Conservation (phyloP, 805 yeast genomes). For the Candida pseudoglaebosa region DNA sequence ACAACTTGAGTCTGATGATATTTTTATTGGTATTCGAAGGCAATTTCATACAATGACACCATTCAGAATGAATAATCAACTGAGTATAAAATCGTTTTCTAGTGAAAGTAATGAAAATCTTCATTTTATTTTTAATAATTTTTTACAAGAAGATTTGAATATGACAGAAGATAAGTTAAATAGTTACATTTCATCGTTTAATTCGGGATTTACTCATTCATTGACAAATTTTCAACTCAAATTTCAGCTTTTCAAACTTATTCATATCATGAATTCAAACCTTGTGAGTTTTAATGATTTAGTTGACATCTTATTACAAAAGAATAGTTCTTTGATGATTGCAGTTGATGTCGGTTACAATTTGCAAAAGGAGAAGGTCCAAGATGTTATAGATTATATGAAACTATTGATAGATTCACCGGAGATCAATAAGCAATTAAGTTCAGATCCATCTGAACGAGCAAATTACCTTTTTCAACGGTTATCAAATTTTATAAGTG, state of each 20-base stretch:
- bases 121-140: neutral
- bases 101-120: neutral
- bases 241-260: slow-evolving; percentile 19
- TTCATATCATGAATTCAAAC: slow-evolving; percentile 25
- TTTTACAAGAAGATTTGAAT: neutral
- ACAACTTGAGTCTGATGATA: slow-evolving; percentile 24
- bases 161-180: neutral
- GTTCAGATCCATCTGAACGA: slow-evolving; percentile 14
- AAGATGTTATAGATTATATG: slow-evolving; percentile 29
- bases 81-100: neutral
- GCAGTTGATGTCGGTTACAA: slow-evolving; percentile 9
- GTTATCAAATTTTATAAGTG: slow-evolving; percentile 25
- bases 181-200: slow-evolving; percentile 11
- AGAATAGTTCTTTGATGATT: slow-evolving; percentile 20
- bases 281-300: slow-evolving; percentile 22
- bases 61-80: neutral
- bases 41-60: slow-evolving; percentile 35
- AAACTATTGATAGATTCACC: slow-evolving; percentile 34
- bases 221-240: slow-evolving; percentile 18
- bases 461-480: slow-evolving; percentile 13
- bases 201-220: slow-evolving; percentile 9
- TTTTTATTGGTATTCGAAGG: slow-evolving; percentile 42
- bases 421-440: slow-evolving; percentile 6
- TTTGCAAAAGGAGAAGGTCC: slow-evolving; percentile 15
- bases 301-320: slow-evolving; percentile 21